These are phyloP conservation scores for Lentinula lateritia DNA, from an alignment of 768 basidiomycete species.

Conservation along the genomic window DNA sequence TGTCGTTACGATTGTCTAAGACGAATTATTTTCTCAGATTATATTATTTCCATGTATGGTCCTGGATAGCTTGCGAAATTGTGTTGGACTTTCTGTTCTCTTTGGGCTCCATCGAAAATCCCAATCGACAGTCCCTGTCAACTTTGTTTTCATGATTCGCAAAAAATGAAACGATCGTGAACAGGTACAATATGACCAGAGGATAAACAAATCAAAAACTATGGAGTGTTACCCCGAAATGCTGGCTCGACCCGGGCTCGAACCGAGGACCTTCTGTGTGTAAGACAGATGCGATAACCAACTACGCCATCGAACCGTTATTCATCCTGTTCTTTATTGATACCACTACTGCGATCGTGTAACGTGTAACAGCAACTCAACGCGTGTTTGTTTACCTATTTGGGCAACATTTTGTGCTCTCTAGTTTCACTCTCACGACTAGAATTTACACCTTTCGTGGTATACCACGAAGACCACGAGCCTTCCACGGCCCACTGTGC, in stretches of 20 bases:
- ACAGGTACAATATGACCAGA: neutral
- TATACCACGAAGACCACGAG: neutral
- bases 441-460: neutral
- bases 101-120: too few species aligned
- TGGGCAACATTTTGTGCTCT: neutral
- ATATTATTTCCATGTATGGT: too few species aligned
- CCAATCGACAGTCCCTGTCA: too few species aligned
- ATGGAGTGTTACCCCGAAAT: too few species aligned
- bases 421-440: neutral
- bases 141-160: too few species aligned
- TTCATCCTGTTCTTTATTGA: neutral
- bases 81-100: too few species aligned
- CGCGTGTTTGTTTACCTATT: neutral
- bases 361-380: too few species aligned
- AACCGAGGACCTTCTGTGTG: conserved; percentile 5
- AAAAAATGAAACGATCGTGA: too few species aligned
- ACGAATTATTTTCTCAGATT: too few species aligned
- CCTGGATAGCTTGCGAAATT: too few species aligned
- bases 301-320: conserved; percentile 2
- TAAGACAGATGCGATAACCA: conserved; percentile 5
- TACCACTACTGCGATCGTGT: too few species aligned
- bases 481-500: neutral
- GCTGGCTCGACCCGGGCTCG: conserved; percentile 1
- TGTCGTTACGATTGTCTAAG: too few species aligned
- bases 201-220: neutral